Evolutionary conservation across 2,329 filamentous ascomycete species (phyloP).

Genomic region (Myriosclerotinia curreyana): DNA sequence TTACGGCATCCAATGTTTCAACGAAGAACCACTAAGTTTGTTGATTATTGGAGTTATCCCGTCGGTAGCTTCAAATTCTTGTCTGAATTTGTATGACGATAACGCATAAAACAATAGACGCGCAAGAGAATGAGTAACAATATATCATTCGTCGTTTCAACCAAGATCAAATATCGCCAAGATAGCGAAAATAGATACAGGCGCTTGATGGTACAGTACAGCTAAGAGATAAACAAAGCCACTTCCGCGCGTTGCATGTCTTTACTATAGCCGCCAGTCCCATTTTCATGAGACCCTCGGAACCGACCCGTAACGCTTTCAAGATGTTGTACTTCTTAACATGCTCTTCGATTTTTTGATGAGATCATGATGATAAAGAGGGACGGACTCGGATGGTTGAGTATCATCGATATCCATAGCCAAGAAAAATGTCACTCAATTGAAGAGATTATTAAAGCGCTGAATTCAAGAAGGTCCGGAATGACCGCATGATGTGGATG

Average conservation of each 20-base stretch:
- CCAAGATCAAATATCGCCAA: not conserved
- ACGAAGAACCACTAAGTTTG: constrained; percentile 7
- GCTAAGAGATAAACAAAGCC: constrained; percentile 9
- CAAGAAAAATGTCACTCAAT: constrained; percentile 9
- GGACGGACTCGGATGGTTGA: not conserved
- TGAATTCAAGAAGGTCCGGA: constrained; percentile 6
- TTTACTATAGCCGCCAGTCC: constrained; percentile 17
- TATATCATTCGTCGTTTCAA: not conserved
- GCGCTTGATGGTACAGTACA: constrained; percentile 20
- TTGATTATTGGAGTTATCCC: not conserved
- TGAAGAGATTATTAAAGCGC: constrained; percentile 1
- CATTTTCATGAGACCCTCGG: constrained; percentile 15
- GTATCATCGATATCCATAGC: constrained; percentile 3
- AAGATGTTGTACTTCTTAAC: not conserved
- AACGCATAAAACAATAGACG: constrained; percentile 14
- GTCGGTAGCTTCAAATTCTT: not conserved
- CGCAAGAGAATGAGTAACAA: not conserved
- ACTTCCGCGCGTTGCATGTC: constrained; percentile 16
- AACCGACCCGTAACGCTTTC: constrained; percentile 18
- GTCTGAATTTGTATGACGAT: not conserved
- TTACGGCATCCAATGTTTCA: not conserved
- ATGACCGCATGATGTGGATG: constrained; percentile 20
- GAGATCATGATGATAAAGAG: constrained; percentile 8
- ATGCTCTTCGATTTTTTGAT: constrained; percentile 12
- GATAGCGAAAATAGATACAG: constrained; percentile 15